Base-by-base conservation (phyloP, 2,329 filamentous ascomycete genomes). In the Colletotrichum lentis region DNA sequence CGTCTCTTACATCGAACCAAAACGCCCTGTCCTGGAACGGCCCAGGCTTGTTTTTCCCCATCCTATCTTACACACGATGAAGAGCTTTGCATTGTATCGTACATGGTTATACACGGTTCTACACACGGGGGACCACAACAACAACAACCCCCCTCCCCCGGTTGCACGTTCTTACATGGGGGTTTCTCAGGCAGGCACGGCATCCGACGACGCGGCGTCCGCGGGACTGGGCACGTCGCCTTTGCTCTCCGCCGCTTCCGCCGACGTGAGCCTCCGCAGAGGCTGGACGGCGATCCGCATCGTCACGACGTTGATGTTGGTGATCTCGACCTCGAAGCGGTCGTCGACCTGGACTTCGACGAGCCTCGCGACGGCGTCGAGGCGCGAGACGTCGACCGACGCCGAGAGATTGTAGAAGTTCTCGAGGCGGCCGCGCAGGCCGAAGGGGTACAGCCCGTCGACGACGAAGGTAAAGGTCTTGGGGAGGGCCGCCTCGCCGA, bases 311-410 rank as follows among this genome's bases (percentile, higher is more conserved):
- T 88, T 85, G 69, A 90, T 75, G 69, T 87, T 77, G n/a, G 69
- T 72, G 46, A 90, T 77, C 74, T 84, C 82, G 39, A 88, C 87
- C 69, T 85, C 82, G 67, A 87, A 84, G n/a, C 81, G 76, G 73
- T 89, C 86, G 6, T 83, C 85, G 8, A 80, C 70, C 35, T 76
- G 76, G 24, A 87, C 73, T 12, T 86, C 80, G n/a, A 77, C 76
- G 63, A 82, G 70, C 27, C 79, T 75, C 14, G 76, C 71, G 24
- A 80, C 73, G 27, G 73, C 77, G 41, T 77, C 76, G 20, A 88
- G 71, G 2, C 76, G 77, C 0, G 76, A 74, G 6, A 79, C 57
- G 39, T 80, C 78, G 68, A 87, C 73, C 37, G 76, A 68, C 37
- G 83, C 85, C 2, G 71, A 58, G 24, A 83, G 77, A 41, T 82